These are phyloP conservation scores for sweet orange (Citrus sinensis) DNA, from an alignment of 345 rosid genomes.

Conservation along the genomic window DVS_A1.0 CM039168.1:30322501-30323000, in stretches of 20 bases:
- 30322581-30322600: conserved; percentile 1
- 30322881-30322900: conserved; percentile 45
- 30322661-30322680: not conserved
- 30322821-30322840: not conserved
- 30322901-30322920: conserved; percentile 28
- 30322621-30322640: conserved; percentile 11
- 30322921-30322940: not conserved
- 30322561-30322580: not conserved
- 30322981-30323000: conserved; percentile 20
- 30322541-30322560: conserved; percentile 3
- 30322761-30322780: not conserved
- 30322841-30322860: not conserved
- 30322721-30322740: not conserved
- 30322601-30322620: not conserved
- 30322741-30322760: not conserved
- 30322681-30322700: conserved; percentile 23
- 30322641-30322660: conserved; percentile 21
- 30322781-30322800: not conserved
- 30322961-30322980: not conserved
- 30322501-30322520: no score
- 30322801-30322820: not conserved
- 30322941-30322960: conserved; percentile 1
- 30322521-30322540: not conserved
- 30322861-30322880: conserved; percentile 35
- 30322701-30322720: conserved; percentile 35